These are phyloP conservation scores for Bipolaris gigantea DNA, from an alignment of 2,329 filamentous ascomycete species.

Conservation along the genomic window DNA sequence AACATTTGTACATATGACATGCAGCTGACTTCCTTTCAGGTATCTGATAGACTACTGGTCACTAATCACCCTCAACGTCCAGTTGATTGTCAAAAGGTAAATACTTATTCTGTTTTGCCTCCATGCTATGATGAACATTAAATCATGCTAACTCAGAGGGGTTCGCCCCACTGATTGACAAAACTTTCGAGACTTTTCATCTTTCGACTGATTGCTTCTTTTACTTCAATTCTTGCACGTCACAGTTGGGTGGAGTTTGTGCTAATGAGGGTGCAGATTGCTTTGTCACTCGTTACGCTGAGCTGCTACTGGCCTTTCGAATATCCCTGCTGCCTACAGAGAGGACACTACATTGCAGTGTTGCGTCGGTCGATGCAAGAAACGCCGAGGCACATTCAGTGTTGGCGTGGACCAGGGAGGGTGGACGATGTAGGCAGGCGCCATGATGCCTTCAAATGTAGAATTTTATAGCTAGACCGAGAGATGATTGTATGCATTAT, in stretches of 20 bases:
- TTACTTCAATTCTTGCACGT: not conserved
- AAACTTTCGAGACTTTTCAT: slow-evolving; percentile 45
- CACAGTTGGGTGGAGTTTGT: not conserved
- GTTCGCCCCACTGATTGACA: slow-evolving; percentile 39
- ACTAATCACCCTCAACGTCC: not conserved
- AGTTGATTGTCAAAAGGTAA: slow-evolving; percentile 13
- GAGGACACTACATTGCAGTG: not conserved
- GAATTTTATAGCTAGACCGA: not conserved
- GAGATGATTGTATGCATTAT: not conserved
- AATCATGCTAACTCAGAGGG: slow-evolving; percentile 47
- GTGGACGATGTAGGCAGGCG: not conserved
- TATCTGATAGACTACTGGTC: not conserved
- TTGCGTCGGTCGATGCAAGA: not conserved
- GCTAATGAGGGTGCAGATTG: slow-evolving; percentile 9
- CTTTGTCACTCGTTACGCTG: not conserved
- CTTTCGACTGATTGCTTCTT: slow-evolving; percentile 42
- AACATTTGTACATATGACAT: not conserved
- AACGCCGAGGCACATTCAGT: not conserved
- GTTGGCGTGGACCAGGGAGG: not conserved
- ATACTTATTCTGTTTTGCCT: slow-evolving; percentile 3
- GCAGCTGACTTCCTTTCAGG: slow-evolving; percentile 22
- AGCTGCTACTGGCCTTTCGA: not conserved
- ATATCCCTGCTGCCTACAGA: not conserved
- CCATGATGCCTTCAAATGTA: not conserved
- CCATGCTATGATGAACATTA: slow-evolving; percentile 40